Base-by-base conservation (phyloP, 768 basidiomycete genomes). In the Thelephora ganbajun region DNA sequence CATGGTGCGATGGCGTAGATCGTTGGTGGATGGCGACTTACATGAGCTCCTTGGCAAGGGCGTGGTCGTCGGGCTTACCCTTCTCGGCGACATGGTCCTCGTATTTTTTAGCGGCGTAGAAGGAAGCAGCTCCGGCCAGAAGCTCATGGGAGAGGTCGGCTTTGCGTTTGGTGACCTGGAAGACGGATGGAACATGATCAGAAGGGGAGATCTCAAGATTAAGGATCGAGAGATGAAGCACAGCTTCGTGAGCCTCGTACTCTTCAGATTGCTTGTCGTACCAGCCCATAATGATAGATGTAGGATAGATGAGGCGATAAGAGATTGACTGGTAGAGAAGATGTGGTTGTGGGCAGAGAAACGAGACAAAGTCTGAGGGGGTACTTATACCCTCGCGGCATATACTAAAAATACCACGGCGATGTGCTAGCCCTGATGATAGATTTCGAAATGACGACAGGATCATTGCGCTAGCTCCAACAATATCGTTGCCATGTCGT, bases 21-120 rank as follows among this genome's bases (percentile, higher is more conserved):
- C 9, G 9, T 30, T 9, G 9, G 5, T 35, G 13, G 19, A 19
- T 3, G 12, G 34, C 5, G 33, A 48, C 54, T 4, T 58, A 72
- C 69, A 78, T 48, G 47, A 74, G 55, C 61, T 80, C 70, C 65
- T 81, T 82, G 18, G 76, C 77, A 56, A 66, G 67, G 7, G 59
- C 69, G 57, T 85, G 83, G 44, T 23, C 59, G 13, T 50, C 56
- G 2, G 74, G 69, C 54, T 70, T 52, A 36, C 83, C 83, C 20
- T 80, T 66, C 35, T 45, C 56, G 34, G 48, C 66, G 23, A 55
- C 43, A 61, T 85, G 83, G 0, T 75, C 53, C 53, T 83, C 69
- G 57, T 74, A 84, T 1, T 75, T 71, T 58, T 80, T 83, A 43
- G 70, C 71, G 48, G 81, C 81, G 79, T 78, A 79, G 61, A 70